A percentile compares a stretch with the other conserved stretches of the same genome.
Evolutionary conservation across 345 rosid genomes (phyloP).

Genomic region (Clarkia xantiana): DNA sequence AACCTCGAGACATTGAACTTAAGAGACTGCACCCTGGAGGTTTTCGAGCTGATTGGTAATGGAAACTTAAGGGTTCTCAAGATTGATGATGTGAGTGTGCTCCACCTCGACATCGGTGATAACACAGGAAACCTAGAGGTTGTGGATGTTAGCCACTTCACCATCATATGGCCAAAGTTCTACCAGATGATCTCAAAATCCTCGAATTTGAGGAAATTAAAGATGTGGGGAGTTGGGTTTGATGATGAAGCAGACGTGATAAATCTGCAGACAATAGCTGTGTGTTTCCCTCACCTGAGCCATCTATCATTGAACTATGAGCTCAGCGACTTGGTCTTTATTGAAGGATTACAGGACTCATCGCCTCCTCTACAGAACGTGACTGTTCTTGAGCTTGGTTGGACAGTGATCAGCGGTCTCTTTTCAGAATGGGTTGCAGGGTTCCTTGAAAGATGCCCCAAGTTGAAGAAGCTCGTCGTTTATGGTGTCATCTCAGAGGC

Average conservation of each 20-base stretch:
- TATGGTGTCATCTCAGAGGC: conserved; percentile 59
- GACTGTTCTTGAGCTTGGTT: conserved; percentile 59
- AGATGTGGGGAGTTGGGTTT: conserved; percentile 72
- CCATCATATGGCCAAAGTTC: conserved; percentile 73
- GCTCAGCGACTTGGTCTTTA: conserved; percentile 42
- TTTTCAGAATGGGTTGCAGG: conserved; percentile 69
- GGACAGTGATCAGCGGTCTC: conserved; percentile 50
- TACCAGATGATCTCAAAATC: conserved; percentile 73
- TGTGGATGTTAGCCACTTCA: conserved; percentile 66
- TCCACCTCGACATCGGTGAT: conserved; percentile 73
- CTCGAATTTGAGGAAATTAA: conserved; percentile 55
- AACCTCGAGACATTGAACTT: conserved; percentile 59
- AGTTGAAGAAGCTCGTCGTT: conserved; percentile 53
- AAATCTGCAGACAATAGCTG: conserved; percentile 60
- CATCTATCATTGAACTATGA: conserved; percentile 65
- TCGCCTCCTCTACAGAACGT: conserved; percentile 42
- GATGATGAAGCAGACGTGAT: conserved; percentile 28
- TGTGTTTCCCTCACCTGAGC: conserved; percentile 46
- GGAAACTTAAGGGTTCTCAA: conserved; percentile 65
- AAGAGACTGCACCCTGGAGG: conserved; percentile 68
- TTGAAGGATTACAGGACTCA: conserved; percentile 48
- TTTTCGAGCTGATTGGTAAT: conserved; percentile 72
- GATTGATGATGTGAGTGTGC: conserved; percentile 73
- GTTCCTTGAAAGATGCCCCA: conserved; percentile 58
- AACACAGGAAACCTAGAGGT: conserved; percentile 55